Evolutionary conservation across 345 rosid genomes (phyloP).

Genomic region (Salix udensis): DNA sequence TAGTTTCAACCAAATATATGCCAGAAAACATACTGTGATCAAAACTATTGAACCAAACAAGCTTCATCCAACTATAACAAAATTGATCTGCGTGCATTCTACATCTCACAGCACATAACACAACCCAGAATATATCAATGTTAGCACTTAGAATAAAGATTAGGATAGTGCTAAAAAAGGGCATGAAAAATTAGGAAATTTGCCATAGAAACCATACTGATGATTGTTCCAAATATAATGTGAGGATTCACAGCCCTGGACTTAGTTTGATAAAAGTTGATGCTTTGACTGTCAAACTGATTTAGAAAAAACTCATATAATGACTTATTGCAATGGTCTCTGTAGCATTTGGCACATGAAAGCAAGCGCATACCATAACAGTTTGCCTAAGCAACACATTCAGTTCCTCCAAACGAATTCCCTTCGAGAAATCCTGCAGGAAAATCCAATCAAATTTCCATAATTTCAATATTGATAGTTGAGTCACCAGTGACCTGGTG

Average conservation of each 20-base stretch:
- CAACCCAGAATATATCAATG: no score
- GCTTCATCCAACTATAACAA: no score
- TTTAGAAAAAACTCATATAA: neutral
- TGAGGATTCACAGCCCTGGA: neutral
- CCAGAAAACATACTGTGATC: no score
- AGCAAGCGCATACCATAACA: conserved; percentile 66
- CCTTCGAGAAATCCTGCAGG: conserved; percentile 84
- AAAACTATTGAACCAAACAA: no score
- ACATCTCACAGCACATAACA: no score
- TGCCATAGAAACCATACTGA: neutral
- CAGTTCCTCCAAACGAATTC: conserved; percentile 87
- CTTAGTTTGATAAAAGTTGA: neutral
- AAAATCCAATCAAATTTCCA: conserved; percentile 12
- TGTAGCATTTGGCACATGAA: conserved; percentile 3
- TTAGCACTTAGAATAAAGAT: no score
- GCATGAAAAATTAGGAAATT: neutral
- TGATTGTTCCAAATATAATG: neutral
- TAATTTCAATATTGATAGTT: conserved; percentile 3
- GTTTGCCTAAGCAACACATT: conserved; percentile 76
- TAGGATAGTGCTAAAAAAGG: neutral
- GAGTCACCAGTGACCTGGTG: neutral
- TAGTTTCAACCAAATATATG: no score
- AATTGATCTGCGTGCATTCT: no score
- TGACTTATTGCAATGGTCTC: neutral
- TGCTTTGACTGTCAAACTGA: neutral